Percentiles rank a stretch among this genome's conserved stretches.
phyloP scores from a whole-genome alignment of 2,329 filamentous ascomycete species.

The Aplosporella prunicola region DNA sequence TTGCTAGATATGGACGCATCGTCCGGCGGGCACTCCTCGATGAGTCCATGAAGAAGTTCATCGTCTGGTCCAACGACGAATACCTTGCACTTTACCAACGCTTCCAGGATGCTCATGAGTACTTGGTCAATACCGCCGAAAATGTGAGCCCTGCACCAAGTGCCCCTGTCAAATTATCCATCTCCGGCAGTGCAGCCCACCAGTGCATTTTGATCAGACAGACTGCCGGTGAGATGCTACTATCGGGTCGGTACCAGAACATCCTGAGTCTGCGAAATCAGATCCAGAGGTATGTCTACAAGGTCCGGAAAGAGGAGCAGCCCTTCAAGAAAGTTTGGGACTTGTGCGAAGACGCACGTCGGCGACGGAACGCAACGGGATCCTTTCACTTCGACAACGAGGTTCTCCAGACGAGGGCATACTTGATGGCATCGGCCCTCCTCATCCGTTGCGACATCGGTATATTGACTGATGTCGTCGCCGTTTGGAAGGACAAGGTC shows the following conservation, averaged over 20 bases:
- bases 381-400: constrained; percentile 22
- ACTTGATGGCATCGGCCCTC: constrained; percentile 37
- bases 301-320: constrained; percentile 39
- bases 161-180: not conserved
- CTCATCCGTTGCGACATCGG: constrained; percentile 41
- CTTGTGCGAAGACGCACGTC: constrained; percentile 34
- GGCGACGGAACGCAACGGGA: constrained; percentile 17
- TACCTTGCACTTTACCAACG: constrained; percentile 20
- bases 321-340: constrained; percentile 41
- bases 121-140: constrained; percentile 12
- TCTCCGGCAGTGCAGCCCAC: not conserved
- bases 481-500: constrained; percentile 12
- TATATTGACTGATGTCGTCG: constrained; percentile 38
- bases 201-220: not conserved
- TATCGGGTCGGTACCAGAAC: constrained; percentile 10
- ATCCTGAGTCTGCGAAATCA: constrained; percentile 12
- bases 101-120: constrained; percentile 6
- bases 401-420: constrained; percentile 21
- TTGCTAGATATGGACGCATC: constrained; percentile 54
- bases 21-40: constrained; percentile 52
- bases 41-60: constrained; percentile 55
- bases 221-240: not conserved
- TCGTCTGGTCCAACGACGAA: constrained; percentile 41
- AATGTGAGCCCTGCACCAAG: not conserved
- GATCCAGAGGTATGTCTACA: constrained; percentile 17